These are phyloP conservation scores for Colletotrichum orchidophilum DNA, from an alignment of 2,329 filamentous ascomycete genomes.

Conservation along the genomic window DNA sequence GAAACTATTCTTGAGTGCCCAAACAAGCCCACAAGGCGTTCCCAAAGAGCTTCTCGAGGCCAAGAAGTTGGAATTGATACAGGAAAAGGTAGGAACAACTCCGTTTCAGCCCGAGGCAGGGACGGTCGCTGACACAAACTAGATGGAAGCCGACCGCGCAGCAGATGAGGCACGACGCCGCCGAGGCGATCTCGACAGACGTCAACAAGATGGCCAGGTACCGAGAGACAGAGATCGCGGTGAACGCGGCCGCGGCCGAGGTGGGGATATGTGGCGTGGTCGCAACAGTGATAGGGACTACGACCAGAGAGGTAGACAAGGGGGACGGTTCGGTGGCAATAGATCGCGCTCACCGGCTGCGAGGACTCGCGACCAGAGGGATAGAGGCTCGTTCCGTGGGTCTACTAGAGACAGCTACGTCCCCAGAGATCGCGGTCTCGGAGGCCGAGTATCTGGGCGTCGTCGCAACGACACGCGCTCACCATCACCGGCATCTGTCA, in stretches of 20 bases:
- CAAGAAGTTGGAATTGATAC: conserved; percentile 93
- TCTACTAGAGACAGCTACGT: conserved; percentile 61
- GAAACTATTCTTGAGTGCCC: conserved; percentile 90
- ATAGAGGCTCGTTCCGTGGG: conserved; percentile 50
- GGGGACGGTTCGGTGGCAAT: conserved; percentile 53
- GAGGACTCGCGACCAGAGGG: conserved; percentile 53
- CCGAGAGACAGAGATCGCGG: conserved; percentile 73
- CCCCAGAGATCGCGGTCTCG: conserved; percentile 57
- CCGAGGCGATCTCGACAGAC: conserved; percentile 75
- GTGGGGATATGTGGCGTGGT: conserved; percentile 63
- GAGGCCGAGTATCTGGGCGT: conserved; percentile 51
- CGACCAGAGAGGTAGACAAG: conserved; percentile 53
- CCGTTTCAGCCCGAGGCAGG: neutral
- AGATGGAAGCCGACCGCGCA: conserved; percentile 85
- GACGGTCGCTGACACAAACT: conserved; percentile 19
- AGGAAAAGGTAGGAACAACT: conserved; percentile 79
- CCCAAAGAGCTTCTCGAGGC: conserved; percentile 94
- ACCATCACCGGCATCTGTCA: conserved; percentile 42
- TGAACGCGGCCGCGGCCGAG: conserved; percentile 60
- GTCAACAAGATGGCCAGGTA: conserved; percentile 75
- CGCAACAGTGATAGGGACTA: conserved; percentile 62
- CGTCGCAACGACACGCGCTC: conserved; percentile 48
- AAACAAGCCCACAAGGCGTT: conserved; percentile 87
- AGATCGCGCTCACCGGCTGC: conserved; percentile 60
- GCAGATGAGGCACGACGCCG: conserved; percentile 78